These are phyloP conservation scores for Lophiostoma macrostomum DNA, from an alignment of 495 filamentous ascomycete genomes.

Conservation along the genomic window DNA sequence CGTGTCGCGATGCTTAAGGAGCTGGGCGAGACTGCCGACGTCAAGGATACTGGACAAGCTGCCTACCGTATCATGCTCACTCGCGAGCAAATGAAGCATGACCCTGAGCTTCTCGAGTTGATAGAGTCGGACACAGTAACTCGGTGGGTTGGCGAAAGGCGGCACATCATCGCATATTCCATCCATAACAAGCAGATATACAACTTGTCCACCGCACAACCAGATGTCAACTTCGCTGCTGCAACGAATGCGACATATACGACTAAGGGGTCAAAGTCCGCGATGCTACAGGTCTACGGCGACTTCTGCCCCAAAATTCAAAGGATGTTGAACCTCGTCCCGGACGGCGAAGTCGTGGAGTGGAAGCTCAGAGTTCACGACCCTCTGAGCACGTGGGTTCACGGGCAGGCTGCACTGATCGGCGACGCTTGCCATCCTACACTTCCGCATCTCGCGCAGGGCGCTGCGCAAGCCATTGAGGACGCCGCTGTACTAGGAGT, in stretches of 20 bases:
- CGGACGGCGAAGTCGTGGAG: conserved; percentile 76
- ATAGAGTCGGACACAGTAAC: conserved; percentile 65
- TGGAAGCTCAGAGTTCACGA: conserved; percentile 74
- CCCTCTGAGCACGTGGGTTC: conserved; percentile 67
- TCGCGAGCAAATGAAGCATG: conserved; percentile 61
- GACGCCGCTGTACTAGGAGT: conserved; percentile 71
- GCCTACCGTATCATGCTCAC: conserved; percentile 84
- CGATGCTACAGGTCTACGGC: conserved; percentile 63
- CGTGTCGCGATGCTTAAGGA: conserved; percentile 52
- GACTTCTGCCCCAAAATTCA: conserved; percentile 72
- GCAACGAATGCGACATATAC: conserved; percentile 75
- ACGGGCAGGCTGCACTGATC: conserved; percentile 63
- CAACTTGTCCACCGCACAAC: conserved; percentile 74
- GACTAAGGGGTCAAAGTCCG: conserved; percentile 64
- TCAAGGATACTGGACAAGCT: conserved; percentile 71
- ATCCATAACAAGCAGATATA: conserved; percentile 72
- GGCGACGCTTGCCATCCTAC: conserved; percentile 79
- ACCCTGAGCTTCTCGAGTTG: conserved; percentile 65
- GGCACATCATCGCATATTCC: conserved; percentile 82
- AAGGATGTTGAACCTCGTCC: conserved; percentile 72
- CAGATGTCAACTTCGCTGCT: conserved; percentile 67
- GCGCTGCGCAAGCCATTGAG: conserved; percentile 84
- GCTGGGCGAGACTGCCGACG: conserved; percentile 53
- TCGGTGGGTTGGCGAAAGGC: conserved; percentile 73
- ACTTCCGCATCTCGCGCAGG: conserved; percentile 72